A percentile compares a stretch with the other conserved stretches of the same genome.
Conservation (phyloP, 108 stramenopile species). For the Cyclotella choctawhatcheeana region DNA sequence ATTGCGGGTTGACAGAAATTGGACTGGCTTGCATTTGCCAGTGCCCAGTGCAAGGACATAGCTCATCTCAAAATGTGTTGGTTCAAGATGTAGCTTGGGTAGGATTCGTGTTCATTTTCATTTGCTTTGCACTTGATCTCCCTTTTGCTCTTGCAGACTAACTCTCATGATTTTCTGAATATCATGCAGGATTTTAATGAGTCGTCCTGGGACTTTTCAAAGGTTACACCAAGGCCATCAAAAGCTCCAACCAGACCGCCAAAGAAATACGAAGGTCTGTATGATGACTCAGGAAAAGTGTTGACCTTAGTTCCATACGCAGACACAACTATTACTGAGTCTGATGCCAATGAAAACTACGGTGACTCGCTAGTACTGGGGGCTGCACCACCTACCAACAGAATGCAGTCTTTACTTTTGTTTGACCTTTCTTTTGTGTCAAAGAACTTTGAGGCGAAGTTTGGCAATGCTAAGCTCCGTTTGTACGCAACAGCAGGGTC, state of each 20-base stretch:
- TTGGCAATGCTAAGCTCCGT: constrained; percentile 30
- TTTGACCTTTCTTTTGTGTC: constrained; percentile 38
- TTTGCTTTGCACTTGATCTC: too few relatives aligned
- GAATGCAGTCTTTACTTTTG: constrained; percentile 41
- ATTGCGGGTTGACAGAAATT: constrained; percentile 31
- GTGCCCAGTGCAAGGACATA: constrained; percentile 24
- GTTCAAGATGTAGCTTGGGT: constrained; percentile 24
- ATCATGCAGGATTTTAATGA: constrained; percentile 4
- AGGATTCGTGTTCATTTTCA: too few relatives aligned
- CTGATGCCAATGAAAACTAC: constrained; percentile 25
- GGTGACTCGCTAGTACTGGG: constrained; percentile 26
- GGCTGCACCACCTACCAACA: constrained; percentile 11
- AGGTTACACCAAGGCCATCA: background rate
- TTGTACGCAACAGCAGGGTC: constrained; percentile 29
- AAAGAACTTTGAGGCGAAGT: constrained; percentile 10
- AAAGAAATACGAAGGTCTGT: constrained; percentile 14
- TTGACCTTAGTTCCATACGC: constrained; percentile 26
- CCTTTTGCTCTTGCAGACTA: too few relatives aligned
- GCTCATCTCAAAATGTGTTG: constrained; percentile 8
- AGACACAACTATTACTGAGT: constrained; percentile 32
- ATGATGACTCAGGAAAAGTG: constrained; percentile 29
- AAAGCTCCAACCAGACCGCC: constrained; percentile 7
- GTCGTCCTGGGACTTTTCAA: constrained; percentile 1
- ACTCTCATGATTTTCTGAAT: too few relatives aligned
- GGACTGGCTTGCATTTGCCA: constrained; percentile 26